Percentiles rank a stretch among this genome's conserved stretches.
These are phyloP conservation scores for Yamadazyma dendronema DNA, from an alignment of 1,139 yeast species.

Conservation along the genomic window DNA sequence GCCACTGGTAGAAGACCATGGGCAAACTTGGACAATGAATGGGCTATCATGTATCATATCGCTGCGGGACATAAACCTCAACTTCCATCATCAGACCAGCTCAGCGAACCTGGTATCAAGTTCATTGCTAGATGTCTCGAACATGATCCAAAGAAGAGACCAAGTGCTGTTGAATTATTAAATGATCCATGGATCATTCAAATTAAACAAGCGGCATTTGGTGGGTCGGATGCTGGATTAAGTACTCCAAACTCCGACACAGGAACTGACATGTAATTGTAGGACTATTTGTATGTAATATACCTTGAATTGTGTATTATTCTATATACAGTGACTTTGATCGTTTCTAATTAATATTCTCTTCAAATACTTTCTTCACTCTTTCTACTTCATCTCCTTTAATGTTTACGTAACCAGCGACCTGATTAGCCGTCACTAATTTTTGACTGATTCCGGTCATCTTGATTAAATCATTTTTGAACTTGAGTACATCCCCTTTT, in stretches of 20 bases:
- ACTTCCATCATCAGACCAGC: constrained; percentile 75
- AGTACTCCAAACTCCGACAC: constrained; percentile 43
- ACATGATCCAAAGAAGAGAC: constrained; percentile 77
- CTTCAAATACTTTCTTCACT: constrained; percentile 37
- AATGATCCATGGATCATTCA: constrained; percentile 89
- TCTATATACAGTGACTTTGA: constrained; percentile 1
- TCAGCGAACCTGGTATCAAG: constrained; percentile 67
- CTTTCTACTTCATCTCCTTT: constrained; percentile 56
- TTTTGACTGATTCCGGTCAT: constrained; percentile 43
- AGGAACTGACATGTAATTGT: constrained; percentile 6
- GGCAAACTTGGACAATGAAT: constrained; percentile 92
- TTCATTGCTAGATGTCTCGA: constrained; percentile 78
- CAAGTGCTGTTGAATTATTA: constrained; percentile 80
- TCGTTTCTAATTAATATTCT: constrained; percentile 12
- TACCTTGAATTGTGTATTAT: not conserved
- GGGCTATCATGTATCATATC: constrained; percentile 98
- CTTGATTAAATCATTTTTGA: constrained; percentile 57
- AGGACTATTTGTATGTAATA: not conserved
- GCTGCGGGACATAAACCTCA: constrained; percentile 94
- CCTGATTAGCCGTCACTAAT: constrained; percentile 37
- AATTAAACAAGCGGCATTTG: constrained; percentile 71
- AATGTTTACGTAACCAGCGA: constrained; percentile 45
- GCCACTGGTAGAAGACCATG: constrained; percentile 82
- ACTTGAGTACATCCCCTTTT: constrained; percentile 56
- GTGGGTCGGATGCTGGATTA: constrained; percentile 30